Percentiles rank a stretch among this genome's conserved stretches.
Conservation (phyloP, 1,284 basidiomycete species). For the Tilletia walkeri region DNA sequence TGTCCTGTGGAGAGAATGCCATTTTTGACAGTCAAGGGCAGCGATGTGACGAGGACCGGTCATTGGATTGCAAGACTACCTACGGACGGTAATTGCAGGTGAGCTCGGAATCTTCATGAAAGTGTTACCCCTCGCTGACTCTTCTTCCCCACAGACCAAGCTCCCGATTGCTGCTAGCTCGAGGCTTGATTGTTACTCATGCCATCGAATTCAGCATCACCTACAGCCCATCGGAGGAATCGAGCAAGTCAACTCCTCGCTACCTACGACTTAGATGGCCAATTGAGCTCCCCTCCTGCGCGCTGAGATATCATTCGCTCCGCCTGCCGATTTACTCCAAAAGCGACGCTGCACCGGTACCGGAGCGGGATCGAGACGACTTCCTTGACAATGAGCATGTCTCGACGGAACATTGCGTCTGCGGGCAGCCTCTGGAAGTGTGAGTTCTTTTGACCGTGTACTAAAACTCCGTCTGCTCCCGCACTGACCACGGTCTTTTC, state of each 20-base stretch:
- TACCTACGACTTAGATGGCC: conserved; percentile 31
- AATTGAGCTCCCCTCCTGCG: conserved; percentile 33
- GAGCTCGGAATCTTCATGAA: no score
- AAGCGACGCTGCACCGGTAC: conserved; percentile 36
- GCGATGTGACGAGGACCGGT: conserved; percentile 23
- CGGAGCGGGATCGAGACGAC: conserved; percentile 30
- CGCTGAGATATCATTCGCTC: conserved; percentile 33
- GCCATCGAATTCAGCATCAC: conserved; percentile 29
- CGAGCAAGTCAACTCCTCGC: conserved; percentile 21
- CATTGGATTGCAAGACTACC: conserved; percentile 35
- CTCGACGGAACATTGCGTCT: conserved; percentile 34
- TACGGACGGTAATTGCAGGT: conserved; percentile 23
- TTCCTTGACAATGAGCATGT: conserved; percentile 39
- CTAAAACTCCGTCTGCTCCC: not conserved
- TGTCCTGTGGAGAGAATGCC: conserved; percentile 32
- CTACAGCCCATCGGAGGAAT: conserved; percentile 22
- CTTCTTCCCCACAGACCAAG: not conserved
- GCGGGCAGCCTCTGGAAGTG: conserved; percentile 32
- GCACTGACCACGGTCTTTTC: not conserved
- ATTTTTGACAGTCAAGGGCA: conserved; percentile 29
- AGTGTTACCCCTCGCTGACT: no score
- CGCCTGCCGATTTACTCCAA: conserved; percentile 32
- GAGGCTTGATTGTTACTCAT: conserved; percentile 5
- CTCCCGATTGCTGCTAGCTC: not conserved
- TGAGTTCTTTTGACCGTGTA: not conserved